phyloP scores from a whole-genome alignment of 2,329 filamentous ascomycete genomes.

The Xylaria multiplex region DNA sequence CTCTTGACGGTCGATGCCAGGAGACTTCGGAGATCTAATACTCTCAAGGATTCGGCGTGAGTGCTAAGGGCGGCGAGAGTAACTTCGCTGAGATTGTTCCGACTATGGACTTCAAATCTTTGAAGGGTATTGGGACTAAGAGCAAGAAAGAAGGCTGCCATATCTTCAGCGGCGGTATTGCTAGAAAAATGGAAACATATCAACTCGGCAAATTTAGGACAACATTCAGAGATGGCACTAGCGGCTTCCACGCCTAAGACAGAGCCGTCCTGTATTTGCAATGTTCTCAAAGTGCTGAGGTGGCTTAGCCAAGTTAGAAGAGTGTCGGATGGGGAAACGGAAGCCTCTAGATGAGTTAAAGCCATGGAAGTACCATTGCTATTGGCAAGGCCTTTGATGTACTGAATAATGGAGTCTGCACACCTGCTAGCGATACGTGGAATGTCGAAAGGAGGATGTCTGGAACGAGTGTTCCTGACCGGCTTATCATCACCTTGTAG shows the following conservation, averaged over 20 bases:
- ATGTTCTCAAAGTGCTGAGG: slow-evolving; percentile 65
- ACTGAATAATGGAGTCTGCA: slow-evolving; percentile 65
- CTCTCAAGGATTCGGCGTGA: slow-evolving; percentile 52
- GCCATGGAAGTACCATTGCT: slow-evolving; percentile 58
- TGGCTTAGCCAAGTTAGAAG: slow-evolving; percentile 69
- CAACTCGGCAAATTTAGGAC: slow-evolving; percentile 69
- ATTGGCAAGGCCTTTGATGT: slow-evolving; percentile 53
- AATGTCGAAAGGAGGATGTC: slow-evolving; percentile 48
- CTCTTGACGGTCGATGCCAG: slow-evolving; percentile 43
- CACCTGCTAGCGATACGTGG: slow-evolving; percentile 58
- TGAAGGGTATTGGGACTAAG: slow-evolving; percentile 67
- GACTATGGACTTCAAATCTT: slow-evolving; percentile 67
- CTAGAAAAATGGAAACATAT: slow-evolving; percentile 62
- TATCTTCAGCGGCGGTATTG: slow-evolving; percentile 63
- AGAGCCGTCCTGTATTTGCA: slow-evolving; percentile 70
- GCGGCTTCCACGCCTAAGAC: slow-evolving; percentile 66
- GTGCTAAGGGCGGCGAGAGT: slow-evolving; percentile 65
- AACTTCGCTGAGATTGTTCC: slow-evolving; percentile 62
- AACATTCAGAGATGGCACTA: slow-evolving; percentile 64
- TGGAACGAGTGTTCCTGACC: slow-evolving; percentile 39
- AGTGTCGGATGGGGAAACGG: slow-evolving; percentile 58
- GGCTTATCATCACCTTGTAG: slow-evolving; percentile 34
- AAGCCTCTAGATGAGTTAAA: slow-evolving; percentile 67
- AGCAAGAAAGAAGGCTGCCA: slow-evolving; percentile 67
- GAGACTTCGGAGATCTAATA: slow-evolving; percentile 49